phyloP scores from a whole-genome alignment of 2,329 filamentous ascomycete species.

The Microdochium trichocladiopsis region DNA sequence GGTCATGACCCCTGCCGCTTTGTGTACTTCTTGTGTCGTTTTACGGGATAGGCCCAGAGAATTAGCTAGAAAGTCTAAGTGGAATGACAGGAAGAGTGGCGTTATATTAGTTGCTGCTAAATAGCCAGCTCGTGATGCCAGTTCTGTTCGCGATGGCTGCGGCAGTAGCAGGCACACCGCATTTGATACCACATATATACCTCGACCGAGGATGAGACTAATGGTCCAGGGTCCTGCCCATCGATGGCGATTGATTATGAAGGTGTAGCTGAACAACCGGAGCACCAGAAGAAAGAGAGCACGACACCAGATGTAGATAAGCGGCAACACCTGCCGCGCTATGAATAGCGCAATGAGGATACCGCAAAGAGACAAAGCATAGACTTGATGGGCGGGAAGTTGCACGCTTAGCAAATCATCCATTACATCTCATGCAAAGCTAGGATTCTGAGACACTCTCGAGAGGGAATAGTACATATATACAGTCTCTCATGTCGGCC shows the following conservation, averaged over 20 bases:
- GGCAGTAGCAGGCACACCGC: neutral
- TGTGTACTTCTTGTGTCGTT: neutral
- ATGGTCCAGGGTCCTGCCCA: neutral
- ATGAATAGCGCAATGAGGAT: neutral
- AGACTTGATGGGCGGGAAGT: neutral
- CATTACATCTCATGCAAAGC: neutral
- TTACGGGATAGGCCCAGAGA: neutral
- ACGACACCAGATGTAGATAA: neutral
- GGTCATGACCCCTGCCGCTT: neutral
- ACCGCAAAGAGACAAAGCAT: neutral
- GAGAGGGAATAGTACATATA: neutral
- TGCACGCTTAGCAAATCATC: neutral
- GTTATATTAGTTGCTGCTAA: neutral
- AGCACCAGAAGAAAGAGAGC: neutral
- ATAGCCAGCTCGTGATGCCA: neutral
- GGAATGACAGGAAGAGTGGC: neutral
- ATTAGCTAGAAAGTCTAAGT: neutral
- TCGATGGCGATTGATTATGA: neutral
- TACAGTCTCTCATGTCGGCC: neutral
- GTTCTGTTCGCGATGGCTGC: neutral
- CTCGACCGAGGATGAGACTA: neutral
- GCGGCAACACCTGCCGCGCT: neutral
- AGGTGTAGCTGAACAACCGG: neutral
- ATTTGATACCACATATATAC: neutral
- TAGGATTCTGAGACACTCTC: neutral